Evolutionary conservation across 208 protist genomes (phyloP), one percentile per base, ranked within the genome.

Genomic region (Leishmania arabica): DNA sequence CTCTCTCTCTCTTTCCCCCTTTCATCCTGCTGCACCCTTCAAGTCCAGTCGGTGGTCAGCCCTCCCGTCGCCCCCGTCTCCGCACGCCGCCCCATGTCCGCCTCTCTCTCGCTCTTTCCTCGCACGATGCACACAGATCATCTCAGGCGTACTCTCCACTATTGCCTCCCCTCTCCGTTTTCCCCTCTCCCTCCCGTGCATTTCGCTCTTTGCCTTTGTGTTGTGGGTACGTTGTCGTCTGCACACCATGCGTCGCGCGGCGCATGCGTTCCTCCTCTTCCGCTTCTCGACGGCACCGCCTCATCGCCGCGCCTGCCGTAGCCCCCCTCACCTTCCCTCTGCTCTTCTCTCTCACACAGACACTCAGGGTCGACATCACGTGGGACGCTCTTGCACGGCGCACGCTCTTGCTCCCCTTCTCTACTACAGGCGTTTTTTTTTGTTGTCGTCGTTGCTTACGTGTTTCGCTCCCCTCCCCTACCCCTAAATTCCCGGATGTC

Each of bases 401-500:
- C 13, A 68, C 62, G 9, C 70, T 19, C 31, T 17, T 27, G 15
- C 60, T 17, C 60, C 60, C 60, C 9, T 13, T 75, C 70, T 34
- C 70, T 21, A 47, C 42, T 71, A 47, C 27, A 71, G 19, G 21
- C 42, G 3, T n/a, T 21, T 40, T 37, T 37, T 11, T 1, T 37
- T 19, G 31, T 42, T 7, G n/a, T 68, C 5, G 58, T 31, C 27
- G 27, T 13, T 24, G 58, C 58, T 64, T 64, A 64, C 9, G 19
- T 31, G 17, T 37, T 34, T 66, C 27, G 21, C 27, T 37, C 27
- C 7, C 60, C 27, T 65, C 27, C 27, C 60, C 60, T 13, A 9
- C 27, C 60, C 24, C 53, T 47, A 31, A n/a, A 1, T 27, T 56
- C 13, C 53, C 77, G 19, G 21, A 95, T 95, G 92, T 93, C 92